A percentile compares a stretch with the other conserved stretches of the same genome.
Conservation (phyloP, 805 yeast genomes). For the Hanseniaspora meyeri region DNA sequence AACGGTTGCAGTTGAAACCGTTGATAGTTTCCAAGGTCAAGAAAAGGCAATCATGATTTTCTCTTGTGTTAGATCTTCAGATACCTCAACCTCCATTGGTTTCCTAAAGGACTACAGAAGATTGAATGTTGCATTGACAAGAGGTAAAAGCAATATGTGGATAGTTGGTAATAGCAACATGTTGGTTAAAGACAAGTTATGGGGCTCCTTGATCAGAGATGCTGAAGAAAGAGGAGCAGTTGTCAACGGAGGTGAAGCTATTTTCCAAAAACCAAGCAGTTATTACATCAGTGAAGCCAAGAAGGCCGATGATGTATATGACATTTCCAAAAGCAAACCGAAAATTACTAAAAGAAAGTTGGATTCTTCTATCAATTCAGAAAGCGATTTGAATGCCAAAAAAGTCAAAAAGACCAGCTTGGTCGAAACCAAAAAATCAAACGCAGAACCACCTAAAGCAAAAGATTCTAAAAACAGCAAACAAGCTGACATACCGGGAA, state of each 20-base stretch:
- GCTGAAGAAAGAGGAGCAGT: slow-evolving; percentile 40
- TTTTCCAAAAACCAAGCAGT: neutral
- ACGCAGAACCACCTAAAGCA: neutral
- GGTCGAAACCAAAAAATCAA: neutral
- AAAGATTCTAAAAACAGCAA: neutral
- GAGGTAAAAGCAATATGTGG: slow-evolving; percentile 90
- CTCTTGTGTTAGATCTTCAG: slow-evolving; percentile 88
- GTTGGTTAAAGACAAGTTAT: slow-evolving; percentile 50
- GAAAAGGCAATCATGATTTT: slow-evolving; percentile 88
- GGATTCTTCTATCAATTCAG: neutral
- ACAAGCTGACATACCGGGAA: neutral
- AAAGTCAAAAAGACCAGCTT: slow-evolving; percentile 1
- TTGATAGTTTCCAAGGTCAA: slow-evolving; percentile 97
- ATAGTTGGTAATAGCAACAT: slow-evolving; percentile 71
- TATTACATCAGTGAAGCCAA: neutral
- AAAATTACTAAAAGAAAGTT: neutral
- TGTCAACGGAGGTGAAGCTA: slow-evolving; percentile 9
- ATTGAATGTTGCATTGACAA: slow-evolving; percentile 93
- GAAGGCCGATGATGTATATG: neutral
- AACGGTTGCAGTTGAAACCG: slow-evolving; percentile 79
- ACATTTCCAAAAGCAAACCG: neutral
- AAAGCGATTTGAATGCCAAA: neutral
- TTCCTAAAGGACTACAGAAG: slow-evolving; percentile 83
- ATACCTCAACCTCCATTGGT: slow-evolving; percentile 50
- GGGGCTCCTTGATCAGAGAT: slow-evolving; percentile 59